Percentiles rank a stretch among this genome's conserved stretches.
phyloP scores from a whole-genome alignment of 2,329 filamentous ascomycete species.

The Ophiostoma australiae region DNA sequence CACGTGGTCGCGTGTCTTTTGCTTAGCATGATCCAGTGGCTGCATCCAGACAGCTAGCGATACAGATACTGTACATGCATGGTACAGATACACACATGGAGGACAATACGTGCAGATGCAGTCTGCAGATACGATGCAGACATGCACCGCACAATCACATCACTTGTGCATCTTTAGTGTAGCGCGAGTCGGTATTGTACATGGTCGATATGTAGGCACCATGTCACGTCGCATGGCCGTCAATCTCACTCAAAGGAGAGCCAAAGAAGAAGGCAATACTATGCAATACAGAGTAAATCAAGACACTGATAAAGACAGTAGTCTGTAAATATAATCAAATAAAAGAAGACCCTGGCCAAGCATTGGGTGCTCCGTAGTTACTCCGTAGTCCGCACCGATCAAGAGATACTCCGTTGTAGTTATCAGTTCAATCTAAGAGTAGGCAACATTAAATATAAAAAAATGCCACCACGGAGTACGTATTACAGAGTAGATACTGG shows the following conservation, averaged over 20 bases:
- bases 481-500: not conserved
- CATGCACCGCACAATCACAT: not conserved
- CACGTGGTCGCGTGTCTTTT: no score
- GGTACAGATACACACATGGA: no score
- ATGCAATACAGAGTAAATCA: no score
- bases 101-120: no score
- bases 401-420: not conserved
- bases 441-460: not conserved
- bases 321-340: no score
- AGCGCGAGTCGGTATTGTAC: not conserved
- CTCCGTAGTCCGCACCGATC: not conserved
- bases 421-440: not conserved
- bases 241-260: not conserved
- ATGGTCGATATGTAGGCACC: not conserved
- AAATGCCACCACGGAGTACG: not conserved
- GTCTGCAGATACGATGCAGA: not conserved
- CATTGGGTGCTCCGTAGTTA: not conserved
- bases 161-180: not conserved
- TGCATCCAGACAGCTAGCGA: not conserved
- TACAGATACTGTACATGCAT: no score
- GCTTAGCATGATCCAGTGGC: not conserved
- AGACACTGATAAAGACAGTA: no score
- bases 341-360: not conserved
- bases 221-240: not conserved
- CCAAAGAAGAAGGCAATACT: no score